Evolutionary conservation across 2,329 filamentous ascomycete genomes (phyloP).

Genomic region (Beauveria scarabaeidicola): DNA sequence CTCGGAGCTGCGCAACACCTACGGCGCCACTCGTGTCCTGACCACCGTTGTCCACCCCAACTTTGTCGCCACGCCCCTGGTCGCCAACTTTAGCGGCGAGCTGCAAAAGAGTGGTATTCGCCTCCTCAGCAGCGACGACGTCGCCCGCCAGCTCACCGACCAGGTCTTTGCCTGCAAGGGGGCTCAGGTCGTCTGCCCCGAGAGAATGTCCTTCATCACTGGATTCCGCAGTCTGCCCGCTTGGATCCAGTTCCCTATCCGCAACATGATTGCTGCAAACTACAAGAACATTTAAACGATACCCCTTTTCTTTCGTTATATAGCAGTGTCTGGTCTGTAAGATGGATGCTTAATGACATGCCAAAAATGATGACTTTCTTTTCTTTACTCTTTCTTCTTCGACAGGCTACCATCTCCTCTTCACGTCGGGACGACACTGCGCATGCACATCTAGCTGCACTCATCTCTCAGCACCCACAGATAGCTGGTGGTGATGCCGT

Average conservation of each 20-base stretch:
- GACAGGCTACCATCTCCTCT: background rate
- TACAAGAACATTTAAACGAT: constrained; percentile 4
- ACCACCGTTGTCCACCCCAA: constrained; percentile 51
- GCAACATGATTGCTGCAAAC: background rate
- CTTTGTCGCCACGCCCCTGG: constrained; percentile 19
- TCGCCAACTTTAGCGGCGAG: constrained; percentile 17
- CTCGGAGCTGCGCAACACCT: constrained; percentile 43
- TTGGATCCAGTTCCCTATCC: constrained; percentile 4
- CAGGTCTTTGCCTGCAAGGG: constrained; percentile 33
- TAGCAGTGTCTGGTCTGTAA: background rate
- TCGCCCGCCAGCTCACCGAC: constrained; percentile 31
- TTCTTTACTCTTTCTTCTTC: background rate
- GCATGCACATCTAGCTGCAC: background rate
- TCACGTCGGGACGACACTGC: background rate
- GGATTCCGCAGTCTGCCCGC: constrained; percentile 1
- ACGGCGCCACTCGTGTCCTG: constrained; percentile 50
- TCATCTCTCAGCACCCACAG: background rate
- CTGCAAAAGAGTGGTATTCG: constrained; percentile 15
- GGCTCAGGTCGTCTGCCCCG: constrained; percentile 32
- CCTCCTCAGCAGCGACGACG: constrained; percentile 19
- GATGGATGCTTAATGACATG: background rate
- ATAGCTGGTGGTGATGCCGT: background rate
- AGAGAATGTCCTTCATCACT: constrained; percentile 8
- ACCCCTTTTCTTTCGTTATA: background rate
- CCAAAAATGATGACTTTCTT: background rate